Base-by-base conservation (phyloP, 2,329 filamentous ascomycete genomes). In the Hymenotorrendiella dingleyae region DNA sequence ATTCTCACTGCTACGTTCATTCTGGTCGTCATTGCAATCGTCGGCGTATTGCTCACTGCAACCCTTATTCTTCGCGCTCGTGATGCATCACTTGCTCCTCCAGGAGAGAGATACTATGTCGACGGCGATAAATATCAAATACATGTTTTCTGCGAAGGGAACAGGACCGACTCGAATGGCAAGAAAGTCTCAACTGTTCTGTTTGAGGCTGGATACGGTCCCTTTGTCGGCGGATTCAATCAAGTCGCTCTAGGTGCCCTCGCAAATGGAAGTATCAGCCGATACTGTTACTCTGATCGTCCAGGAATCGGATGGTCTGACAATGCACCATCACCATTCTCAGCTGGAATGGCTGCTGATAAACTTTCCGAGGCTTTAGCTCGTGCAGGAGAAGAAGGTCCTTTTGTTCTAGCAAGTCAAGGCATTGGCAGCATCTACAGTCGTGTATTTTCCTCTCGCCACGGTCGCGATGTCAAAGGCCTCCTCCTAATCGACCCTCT, bases 221-320 rank as follows among this genome's bases (percentile, higher is more conserved):
- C 91, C 0, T 82, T 88, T 12, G 89, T 94, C 62, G 70, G 85
- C 54, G 80, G 83, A 6, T 73, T 98, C 42, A 84, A 89, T 67
- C 76, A 82, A 41, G 87, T 94, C 67, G 86, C 88, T 9, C 79
- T 89, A 46, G 73, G 80, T 42, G 81, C 85, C 1, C 71, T 89
- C 51, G 72, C 79, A 50, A 93, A 93, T 56, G 86, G 87, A 28
- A 86, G 84, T 34, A 93, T 98, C 55, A 70, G 73, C 43, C 81
- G 91, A 46, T 97, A 94, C 68, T 98, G 93, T 72, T 96, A 95
- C 64, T 90, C 87, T 61, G 93, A 98, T 62, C 84, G 93, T 17
- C 93, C 93, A 1, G 93, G 93, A 1, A 76, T 91, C 43, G 91
- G 77, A 6, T 95, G 88, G 82, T 79, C 80, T 49, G 93, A 98